Conservation (phyloP, 2,329 filamentous ascomycete genomes). For the Ceratocystis huliohia region DNA sequence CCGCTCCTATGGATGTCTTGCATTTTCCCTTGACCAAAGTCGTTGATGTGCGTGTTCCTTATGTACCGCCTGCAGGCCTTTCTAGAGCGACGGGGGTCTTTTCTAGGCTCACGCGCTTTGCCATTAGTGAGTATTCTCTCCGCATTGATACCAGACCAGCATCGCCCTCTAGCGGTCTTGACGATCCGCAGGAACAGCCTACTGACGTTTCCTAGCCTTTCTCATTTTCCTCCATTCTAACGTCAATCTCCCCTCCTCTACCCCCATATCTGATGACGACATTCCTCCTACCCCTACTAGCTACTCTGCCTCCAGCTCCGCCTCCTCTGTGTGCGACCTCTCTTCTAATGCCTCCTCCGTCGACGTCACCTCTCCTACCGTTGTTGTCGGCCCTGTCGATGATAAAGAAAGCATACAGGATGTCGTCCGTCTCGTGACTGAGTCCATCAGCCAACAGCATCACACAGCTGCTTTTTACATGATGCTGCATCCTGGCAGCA, state of each 20-base stretch:
- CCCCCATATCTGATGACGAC: not conserved
- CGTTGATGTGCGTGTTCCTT: slow-evolving; percentile 15
- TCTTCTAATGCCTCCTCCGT: slow-evolving; percentile 32
- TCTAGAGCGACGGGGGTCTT: not conserved
- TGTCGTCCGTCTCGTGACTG: slow-evolving; percentile 60
- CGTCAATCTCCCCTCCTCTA: slow-evolving; percentile 6
- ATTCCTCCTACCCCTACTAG: not conserved
- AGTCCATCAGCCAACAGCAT: slow-evolving; percentile 72
- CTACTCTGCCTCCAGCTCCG: not conserved
- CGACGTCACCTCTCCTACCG: slow-evolving; percentile 34
- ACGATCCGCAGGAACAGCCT: too few relatives aligned
- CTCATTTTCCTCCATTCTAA: slow-evolving; percentile 12
- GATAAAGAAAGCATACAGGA: slow-evolving; percentile 46
- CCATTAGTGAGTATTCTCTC: slow-evolving; percentile 4
- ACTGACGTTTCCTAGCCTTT: slow-evolving; percentile 1
- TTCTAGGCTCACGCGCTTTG: not conserved
- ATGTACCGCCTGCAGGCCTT: not conserved
- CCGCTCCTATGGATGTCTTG: not conserved
- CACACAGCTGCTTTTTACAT: slow-evolving; percentile 52
- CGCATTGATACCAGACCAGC: not conserved
- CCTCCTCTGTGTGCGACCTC: slow-evolving; percentile 19
- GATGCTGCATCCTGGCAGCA: slow-evolving; percentile 46
- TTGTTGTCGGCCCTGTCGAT: slow-evolving; percentile 45
- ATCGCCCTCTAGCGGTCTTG: not conserved
- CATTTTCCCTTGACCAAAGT: not conserved